Base-by-base conservation (phyloP, 345 rosid species). In the Hibiscus tridactylites region DNA sequence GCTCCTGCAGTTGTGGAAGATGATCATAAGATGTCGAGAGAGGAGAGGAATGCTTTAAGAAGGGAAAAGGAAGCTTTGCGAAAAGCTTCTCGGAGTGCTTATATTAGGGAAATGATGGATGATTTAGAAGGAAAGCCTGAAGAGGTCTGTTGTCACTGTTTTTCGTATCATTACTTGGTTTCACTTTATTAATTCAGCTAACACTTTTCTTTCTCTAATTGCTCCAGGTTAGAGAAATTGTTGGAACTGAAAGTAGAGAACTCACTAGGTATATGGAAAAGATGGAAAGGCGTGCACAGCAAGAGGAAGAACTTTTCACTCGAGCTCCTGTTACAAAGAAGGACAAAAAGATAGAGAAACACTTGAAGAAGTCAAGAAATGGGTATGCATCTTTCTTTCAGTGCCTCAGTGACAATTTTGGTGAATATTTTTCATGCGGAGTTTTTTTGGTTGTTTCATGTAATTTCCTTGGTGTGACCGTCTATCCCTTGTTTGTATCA, bases 121-220 rank as follows among this genome's bases (percentile, higher is more conserved):
- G 88, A 95, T n/a, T 65, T 92, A 49, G 90, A 92, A 78, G 97
- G 83, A 65, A 86, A 74, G 76, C 99, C 99, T 69, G 93, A 88
- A 80, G 99, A 91, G 89, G 98, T 93, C 46, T 9, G 84, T 74
- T 39, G 44, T 47, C 58, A 44, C 53, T 69, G 60, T 59, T 65
- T 72, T 67, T 67, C 29, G 39, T 68, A 52, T 24, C 65, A 42
- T 35, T 46, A 10, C 33, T 74, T 24, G 49, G 46, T 9, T 63
- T 73, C 42, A 15, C 11, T 60, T 42, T 68, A 12, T 69, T 52
- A 35, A 64, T 44, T 16, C 15, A 54, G 54, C 77, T 81, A 10
- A 80, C 59, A 60, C 26, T 61, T 69, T 17, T 58, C 3, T 16
- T 10, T 65, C 46, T 37, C 49, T 79, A 73, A 10, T 31, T 44